Conservation (phyloP, 148 eudicot genomes). For the Pharnaceum exiguum region DNA sequence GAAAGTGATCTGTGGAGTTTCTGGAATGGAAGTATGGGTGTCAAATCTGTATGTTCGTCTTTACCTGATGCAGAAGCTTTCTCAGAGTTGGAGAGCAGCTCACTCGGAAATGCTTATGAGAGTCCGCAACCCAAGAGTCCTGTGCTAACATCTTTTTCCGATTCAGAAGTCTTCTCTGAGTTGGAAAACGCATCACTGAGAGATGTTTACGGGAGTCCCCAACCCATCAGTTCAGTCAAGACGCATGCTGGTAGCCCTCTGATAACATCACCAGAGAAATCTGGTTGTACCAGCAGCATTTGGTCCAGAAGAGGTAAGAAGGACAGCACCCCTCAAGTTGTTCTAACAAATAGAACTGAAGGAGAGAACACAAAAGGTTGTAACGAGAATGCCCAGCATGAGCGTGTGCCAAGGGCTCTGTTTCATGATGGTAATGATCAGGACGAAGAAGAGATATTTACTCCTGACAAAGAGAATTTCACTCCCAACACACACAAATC, state of each 20-base stretch:
- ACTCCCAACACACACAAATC: conserved; percentile 35
- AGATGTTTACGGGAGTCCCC: conserved; percentile 10
- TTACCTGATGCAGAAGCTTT: conserved; percentile 23
- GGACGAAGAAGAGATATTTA: conserved; percentile 33
- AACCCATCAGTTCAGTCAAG: conserved; percentile 11
- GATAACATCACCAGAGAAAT: conserved; percentile 27
- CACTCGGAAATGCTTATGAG: background rate
- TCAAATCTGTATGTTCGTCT: conserved; percentile 31
- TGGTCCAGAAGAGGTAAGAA: conserved; percentile 62
- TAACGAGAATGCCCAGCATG: conserved; percentile 20
- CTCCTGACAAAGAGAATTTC: conserved; percentile 43
- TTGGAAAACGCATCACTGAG: conserved; percentile 16
- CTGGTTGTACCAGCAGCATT: conserved; percentile 30
- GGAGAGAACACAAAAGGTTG: conserved; percentile 12
- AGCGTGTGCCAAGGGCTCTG: conserved; percentile 24
- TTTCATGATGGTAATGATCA: conserved; percentile 16
- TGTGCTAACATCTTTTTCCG: conserved; percentile 28
- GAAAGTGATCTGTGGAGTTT: conserved; percentile 26
- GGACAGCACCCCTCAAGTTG: conserved; percentile 32
- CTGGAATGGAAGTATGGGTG: conserved; percentile 29
- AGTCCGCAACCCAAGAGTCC: conserved; percentile 17
- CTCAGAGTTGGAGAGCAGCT: conserved; percentile 21
- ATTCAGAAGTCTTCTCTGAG: conserved; percentile 19
- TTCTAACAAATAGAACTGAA: conserved; percentile 26
- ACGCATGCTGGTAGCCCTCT: conserved; percentile 22